phyloP scores from a whole-genome alignment of 1,139 yeast genomes.

The Candida buenavistaensis region DNA sequence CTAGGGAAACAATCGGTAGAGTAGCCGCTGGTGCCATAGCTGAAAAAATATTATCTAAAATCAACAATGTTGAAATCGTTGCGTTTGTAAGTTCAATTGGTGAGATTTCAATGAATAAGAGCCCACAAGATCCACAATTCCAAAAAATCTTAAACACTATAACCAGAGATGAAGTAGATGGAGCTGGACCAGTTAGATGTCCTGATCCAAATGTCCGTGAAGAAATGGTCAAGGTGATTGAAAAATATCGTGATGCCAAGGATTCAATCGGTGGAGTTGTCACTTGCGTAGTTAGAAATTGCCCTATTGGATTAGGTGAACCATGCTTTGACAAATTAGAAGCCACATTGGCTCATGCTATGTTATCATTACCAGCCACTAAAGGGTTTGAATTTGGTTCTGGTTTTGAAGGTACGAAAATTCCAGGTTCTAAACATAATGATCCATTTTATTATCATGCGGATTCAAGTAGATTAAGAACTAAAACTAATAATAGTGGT shows the following conservation, averaged over 20 bases:
- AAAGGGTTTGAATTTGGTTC: conserved; percentile 98
- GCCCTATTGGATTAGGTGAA: conserved; percentile 94
- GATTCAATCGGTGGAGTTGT: conserved; percentile 98
- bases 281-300: conserved; percentile 92
- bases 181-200: conserved; percentile 87
- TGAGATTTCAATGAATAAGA: conserved; percentile 69
- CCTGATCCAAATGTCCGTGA: conserved; percentile 76
- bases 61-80: conserved; percentile 86
- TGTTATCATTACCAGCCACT: conserved; percentile 96
- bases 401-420: conserved; percentile 85
- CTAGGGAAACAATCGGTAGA: conserved; percentile 97
- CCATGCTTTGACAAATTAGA: conserved; percentile 97
- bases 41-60: conserved; percentile 77
- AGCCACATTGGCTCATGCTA: conserved; percentile 93
- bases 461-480: conserved; percentile 61
- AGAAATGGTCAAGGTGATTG: conserved; percentile 83
- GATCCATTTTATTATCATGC: conserved; percentile 74
- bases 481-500: conserved; percentile 90
- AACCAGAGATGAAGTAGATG: conserved; percentile 87
- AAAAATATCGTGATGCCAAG: conserved; percentile 78
- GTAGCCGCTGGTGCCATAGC: conserved; percentile 99
- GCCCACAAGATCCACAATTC: conserved; percentile 64
- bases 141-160: conserved; percentile 66
- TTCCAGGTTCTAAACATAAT: conserved; percentile 93
- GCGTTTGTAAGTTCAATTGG: conserved; percentile 96